Base-by-base conservation (phyloP, 2,329 filamentous ascomycete species). In the Fusarium bactridioides region DNA sequence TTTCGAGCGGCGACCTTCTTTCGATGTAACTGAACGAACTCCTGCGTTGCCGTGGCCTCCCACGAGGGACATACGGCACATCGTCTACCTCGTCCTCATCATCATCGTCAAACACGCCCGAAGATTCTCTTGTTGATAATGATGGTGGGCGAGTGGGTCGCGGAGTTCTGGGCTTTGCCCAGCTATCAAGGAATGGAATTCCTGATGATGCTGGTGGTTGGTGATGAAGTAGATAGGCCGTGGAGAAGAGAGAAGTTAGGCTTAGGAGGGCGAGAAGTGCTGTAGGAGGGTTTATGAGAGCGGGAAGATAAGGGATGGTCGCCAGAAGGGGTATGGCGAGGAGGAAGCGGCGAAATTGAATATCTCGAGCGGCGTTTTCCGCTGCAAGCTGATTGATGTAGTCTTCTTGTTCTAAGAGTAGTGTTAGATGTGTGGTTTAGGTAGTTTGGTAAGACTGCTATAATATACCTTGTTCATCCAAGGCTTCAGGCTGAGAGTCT, bases 381-480 rank as follows among this genome's bases (percentile, higher is more conserved):
- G 80, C 77, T 40, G 85, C 79, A 37, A 93, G 87, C 47, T 79
- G 76, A 21, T 78, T 75, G 76, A 94, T 93, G 15, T 93, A 84
- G 54, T 82, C 78, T 76, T 93, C 91, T 83, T 93, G 91, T 76
- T 92, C 90, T 88, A 82, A 10, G 1, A 13, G 5, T 6, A 12
- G 2, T 40, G 41, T 73, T 35, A 71, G 69, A 38, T 12, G 13
- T 10, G 6, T 16, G 5, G 8, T 12, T 13, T 21, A 10, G 15
- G 33, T 40, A 5, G 7, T 19, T 25, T n/a, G n/a, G 5, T 4
- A 25, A 57, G 18, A 19, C 23, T 31, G 57, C 13, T n/a, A 35
- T 27, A 29, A 38, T 38, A 45, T 79, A 91, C 92, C 92, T 86
- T 95, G 88, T 82, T 95, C 93, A 79, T 96, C 94, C 67, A 96